phyloP scores from a whole-genome alignment of 371 early-diverging fungal species.

The Mucor ambiguus region DNA sequence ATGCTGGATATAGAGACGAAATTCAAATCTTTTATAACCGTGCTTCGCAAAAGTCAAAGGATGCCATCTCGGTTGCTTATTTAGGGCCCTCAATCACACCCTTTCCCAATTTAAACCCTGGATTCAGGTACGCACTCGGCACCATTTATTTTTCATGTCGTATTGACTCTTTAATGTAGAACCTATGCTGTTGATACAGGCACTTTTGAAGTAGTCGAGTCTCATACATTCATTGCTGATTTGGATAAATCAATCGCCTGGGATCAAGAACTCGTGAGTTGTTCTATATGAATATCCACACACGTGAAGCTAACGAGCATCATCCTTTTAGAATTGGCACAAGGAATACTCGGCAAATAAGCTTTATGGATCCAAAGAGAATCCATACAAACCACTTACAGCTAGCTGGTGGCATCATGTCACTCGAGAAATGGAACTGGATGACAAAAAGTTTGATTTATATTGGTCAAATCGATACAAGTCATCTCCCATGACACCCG shows the following conservation, averaged over 20 bases:
- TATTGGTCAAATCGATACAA: slow-evolving; percentile 50
- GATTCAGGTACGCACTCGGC: slow-evolving; percentile 42
- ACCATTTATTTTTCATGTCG: no score
- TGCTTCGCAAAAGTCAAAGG: slow-evolving; percentile 33
- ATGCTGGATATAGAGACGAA: slow-evolving; percentile 43
- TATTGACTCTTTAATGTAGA: slow-evolving; percentile 16
- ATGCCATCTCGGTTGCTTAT: slow-evolving; percentile 55
- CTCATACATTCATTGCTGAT: slow-evolving; percentile 57
- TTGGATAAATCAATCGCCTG: slow-evolving; percentile 45
- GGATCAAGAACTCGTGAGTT: slow-evolving; percentile 43
- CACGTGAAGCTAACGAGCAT: neutral
- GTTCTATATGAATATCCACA: neutral
- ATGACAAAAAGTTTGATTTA: slow-evolving; percentile 41
- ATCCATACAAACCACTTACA: slow-evolving; percentile 33
- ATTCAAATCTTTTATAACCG: slow-evolving; percentile 52
- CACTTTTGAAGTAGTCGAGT: slow-evolving; percentile 61
- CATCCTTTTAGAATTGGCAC: slow-evolving; percentile 53
- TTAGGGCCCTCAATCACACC: slow-evolving; percentile 61
- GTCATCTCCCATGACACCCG: slow-evolving; percentile 33
- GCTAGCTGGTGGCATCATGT: slow-evolving; percentile 67
- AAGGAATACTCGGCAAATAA: slow-evolving; percentile 60
- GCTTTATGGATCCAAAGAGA: slow-evolving; percentile 30
- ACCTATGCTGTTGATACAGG: slow-evolving; percentile 56
- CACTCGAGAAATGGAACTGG: slow-evolving; percentile 49
- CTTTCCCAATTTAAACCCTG: slow-evolving; percentile 55